Base-by-base conservation (phyloP, 75 land plant species). In the Gnetum montanum region DNA sequence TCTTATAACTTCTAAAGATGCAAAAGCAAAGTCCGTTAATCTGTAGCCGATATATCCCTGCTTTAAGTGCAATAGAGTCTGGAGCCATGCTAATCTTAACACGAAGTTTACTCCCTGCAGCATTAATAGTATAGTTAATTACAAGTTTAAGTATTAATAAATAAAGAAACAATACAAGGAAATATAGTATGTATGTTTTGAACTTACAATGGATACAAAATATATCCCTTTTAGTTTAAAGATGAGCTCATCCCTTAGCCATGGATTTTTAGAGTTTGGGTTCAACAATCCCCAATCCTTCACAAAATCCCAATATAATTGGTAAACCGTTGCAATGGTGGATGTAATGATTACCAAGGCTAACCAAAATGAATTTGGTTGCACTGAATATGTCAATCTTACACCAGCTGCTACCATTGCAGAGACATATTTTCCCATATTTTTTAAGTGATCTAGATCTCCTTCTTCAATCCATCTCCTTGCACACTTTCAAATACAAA, bases 361-460 rank as follows among this genome's bases (percentile, higher is more conserved):
- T 45, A 80, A 58, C 84, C 85, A 90, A 4, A 57, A 29, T 4
- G 60, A 20, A 31, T 66, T 66, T 4, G 62, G 60, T 6, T 79
- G 63, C 49, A 35, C 70, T 7, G 80, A 52, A 56, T 74, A 84
- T 4, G 81, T 74, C 43, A 83, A 26, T 57, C 86, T 69, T 13
- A 73, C 81, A 1, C 82, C 99, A 2, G 84, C 91, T 59, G 99
- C 99, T 24, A 81, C 62, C 85, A 95, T 90, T 23, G 96, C 97
- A 3, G 91, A 85, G 12, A 86, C 66, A 54, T 90, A 95, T 66
- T 95, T 95, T 37, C 92, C 91, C 44, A 80, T 66, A 62, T 90
- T 95, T 37, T 79, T 75, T 15, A 95, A 49, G 47, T 95, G 92
- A 25, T 59, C 61, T 1, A 23, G 67, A 44, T 71, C 68, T 20